phyloP scores from a whole-genome alignment of 2,329 filamentous ascomycete genomes.

The Thielaviopsis euricoi region DNA sequence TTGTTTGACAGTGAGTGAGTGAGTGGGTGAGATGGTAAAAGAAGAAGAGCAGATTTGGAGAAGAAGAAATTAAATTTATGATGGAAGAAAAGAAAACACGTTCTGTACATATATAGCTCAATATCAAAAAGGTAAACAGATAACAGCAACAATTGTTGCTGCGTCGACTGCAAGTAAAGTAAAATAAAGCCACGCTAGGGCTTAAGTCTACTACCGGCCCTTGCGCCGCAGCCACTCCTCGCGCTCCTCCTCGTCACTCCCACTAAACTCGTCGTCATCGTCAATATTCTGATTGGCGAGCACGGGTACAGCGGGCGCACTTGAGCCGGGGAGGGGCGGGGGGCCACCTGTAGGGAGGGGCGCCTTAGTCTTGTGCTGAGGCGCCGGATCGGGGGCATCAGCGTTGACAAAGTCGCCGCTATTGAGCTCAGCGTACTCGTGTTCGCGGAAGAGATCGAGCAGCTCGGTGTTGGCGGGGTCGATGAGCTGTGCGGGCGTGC shows the following conservation, averaged over 20 bases:
- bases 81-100: not conserved
- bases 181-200: no score
- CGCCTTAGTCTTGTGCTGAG: conserved; percentile 13
- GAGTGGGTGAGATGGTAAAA: not conserved
- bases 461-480: conserved; percentile 53
- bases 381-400: conserved; percentile 12
- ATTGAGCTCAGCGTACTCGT: conserved; percentile 48
- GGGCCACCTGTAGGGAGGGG: conserved; percentile 12
- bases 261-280: conserved; percentile 44
- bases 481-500: conserved; percentile 55
- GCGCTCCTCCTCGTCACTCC: conserved; percentile 47
- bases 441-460: conserved; percentile 46
- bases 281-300: conserved; percentile 25
- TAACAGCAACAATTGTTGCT: no score
- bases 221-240: conserved; percentile 42
- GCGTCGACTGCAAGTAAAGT: no score
- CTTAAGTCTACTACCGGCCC: conserved; percentile 11
- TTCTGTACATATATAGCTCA: not conserved
- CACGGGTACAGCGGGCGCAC: conserved; percentile 13
- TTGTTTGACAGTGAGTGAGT: not conserved
- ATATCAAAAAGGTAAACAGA: not conserved
- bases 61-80: not conserved
- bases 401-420: conserved; percentile 37
- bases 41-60: not conserved
- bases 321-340: conserved; percentile 10